These are phyloP conservation scores for Hansenula sp. DNA, from an alignment of 1,139 yeast genomes.

Conservation along the genomic window DNA sequence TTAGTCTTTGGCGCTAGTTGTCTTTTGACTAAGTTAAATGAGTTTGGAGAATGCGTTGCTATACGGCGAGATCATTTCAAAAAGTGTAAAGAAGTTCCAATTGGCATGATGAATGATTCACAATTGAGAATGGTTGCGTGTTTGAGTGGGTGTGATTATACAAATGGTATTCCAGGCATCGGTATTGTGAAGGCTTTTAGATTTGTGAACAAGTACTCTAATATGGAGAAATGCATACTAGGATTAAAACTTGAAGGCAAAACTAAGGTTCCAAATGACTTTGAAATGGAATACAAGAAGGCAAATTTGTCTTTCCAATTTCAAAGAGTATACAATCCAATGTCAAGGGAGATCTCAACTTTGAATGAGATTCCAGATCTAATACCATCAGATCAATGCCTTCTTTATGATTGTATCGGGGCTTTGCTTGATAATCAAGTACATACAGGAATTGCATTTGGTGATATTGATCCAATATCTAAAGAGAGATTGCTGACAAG, in stretches of 20 bases:
- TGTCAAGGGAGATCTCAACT: constrained; percentile 41
- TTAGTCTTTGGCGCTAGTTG: constrained; percentile 80
- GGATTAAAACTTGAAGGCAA: constrained; percentile 65
- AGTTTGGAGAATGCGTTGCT: constrained; percentile 71
- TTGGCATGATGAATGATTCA: constrained; percentile 43
- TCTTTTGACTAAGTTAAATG: constrained; percentile 78
- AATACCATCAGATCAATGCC: constrained; percentile 23
- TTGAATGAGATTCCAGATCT: constrained; percentile 53
- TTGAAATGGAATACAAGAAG: constrained; percentile 53
- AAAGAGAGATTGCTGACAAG: constrained; percentile 39
- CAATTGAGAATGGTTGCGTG: constrained; percentile 79
- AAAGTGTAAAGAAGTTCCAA: constrained; percentile 39
- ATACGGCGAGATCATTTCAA: constrained; percentile 54
- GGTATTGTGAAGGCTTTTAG: constrained; percentile 79
- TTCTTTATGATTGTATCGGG: constrained; percentile 64
- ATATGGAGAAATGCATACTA: constrained; percentile 51
- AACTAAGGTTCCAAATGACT: constrained; percentile 48
- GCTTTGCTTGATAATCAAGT: constrained; percentile 38
- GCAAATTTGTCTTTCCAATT: constrained; percentile 82
- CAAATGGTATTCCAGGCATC: constrained; percentile 77
- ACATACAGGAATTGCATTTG: constrained; percentile 58
- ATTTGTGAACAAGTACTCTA: constrained; percentile 47
- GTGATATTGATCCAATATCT: constrained; percentile 63
- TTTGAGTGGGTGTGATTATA: constrained; percentile 93
- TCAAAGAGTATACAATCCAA: constrained; percentile 84